A percentile compares a stretch with the other conserved stretches of the same genome.
These are phyloP conservation scores for Leptosphaerulina australis DNA, from an alignment of 2,329 filamentous ascomycete genomes.

Conservation along the genomic window DNA sequence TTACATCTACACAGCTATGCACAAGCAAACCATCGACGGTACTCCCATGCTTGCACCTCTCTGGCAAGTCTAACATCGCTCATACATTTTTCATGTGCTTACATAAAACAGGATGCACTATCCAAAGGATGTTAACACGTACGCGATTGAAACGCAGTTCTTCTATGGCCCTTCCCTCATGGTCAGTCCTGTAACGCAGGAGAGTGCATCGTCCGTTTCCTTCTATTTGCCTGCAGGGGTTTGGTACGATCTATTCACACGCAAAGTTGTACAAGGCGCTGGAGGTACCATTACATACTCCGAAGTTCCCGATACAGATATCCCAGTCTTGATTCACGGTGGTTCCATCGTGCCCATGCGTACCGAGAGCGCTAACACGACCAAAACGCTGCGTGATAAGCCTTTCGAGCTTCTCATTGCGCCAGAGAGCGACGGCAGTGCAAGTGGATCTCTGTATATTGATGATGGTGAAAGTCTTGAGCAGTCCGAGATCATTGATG, in stretches of 20 bases:
- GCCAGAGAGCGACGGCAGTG: slow-evolving; percentile 65
- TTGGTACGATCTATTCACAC: slow-evolving; percentile 52
- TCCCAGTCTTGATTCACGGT: slow-evolving; percentile 69
- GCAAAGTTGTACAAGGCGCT: slow-evolving; percentile 38
- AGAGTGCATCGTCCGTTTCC: slow-evolving; percentile 58
- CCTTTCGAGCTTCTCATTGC: slow-evolving; percentile 76
- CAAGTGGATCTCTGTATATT: slow-evolving; percentile 71
- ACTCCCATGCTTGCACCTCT: slow-evolving; percentile 70
- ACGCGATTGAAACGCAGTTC: slow-evolving; percentile 60
- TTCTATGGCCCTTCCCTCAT: slow-evolving; percentile 64
- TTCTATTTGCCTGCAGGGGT: slow-evolving; percentile 64
- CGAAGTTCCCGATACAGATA: slow-evolving; percentile 57
- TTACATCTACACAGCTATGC: slow-evolving; percentile 76
- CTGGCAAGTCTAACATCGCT: slow-evolving; percentile 63
- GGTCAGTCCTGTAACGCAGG: slow-evolving; percentile 61
- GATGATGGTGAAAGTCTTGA: slow-evolving; percentile 75
- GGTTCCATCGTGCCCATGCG: slow-evolving; percentile 68
- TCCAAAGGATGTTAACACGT: slow-evolving; percentile 60
- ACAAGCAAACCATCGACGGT: slow-evolving; percentile 65
- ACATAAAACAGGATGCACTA: slow-evolving; percentile 62
- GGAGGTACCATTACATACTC: slow-evolving; percentile 54
- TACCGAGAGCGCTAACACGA: slow-evolving; percentile 64
- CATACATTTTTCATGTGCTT: background rate
- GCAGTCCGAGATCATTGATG: slow-evolving; percentile 61
- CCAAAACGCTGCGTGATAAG: slow-evolving; percentile 65